Evolutionary conservation across 208 protist genomes (phyloP), one percentile per base, ranked within the genome.

Genomic region (Novymonas esmeraldas): DNA sequence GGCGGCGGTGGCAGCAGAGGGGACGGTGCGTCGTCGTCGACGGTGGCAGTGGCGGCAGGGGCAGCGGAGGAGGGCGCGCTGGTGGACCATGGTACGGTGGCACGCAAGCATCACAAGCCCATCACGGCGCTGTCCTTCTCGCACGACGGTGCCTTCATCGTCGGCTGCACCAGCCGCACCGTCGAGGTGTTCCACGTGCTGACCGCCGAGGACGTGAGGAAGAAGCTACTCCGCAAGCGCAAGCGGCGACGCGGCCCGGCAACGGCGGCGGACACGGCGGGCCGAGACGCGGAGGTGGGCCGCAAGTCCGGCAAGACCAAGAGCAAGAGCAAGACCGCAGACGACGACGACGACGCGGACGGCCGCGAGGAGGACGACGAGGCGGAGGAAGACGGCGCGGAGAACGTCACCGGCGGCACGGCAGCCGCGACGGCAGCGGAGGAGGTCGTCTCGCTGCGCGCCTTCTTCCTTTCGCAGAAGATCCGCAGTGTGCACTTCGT

Each of bases 171-270:
- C 5, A 92, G 85, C 64, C 91, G 94, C 44, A 92, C 89, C 29
- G 64, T 97, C 26, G 93, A 97, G 70, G 71, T 97, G 11, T 97
- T 86, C 68, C 81, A 77, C 20, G 72, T 92, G 42, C 74, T 86
- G 28, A 81, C 84, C 2, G 70, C 77, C 13, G 87, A 93, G 36
- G 87, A 93, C 44, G 84, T 94, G 42, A 76, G 73, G 34, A 84
- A 80, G 62, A 94, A 95, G 74, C 50, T 84, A 26, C 52, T 73
- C 44, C 89, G 89, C 38, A 94, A 92, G 68, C 73, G 75, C 33
- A 92, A 92, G 83, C 84, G 89, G 45, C 76, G 79, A 20, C 79
- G 77, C 28, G 61, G 29, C 14, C 50, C 41, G 31, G 24, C 59
- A 44, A 28, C 31, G 24, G 14, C 29, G 38, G n/a, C 34, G 18